A percentile compares a stretch with the other conserved stretches of the same genome.
These are phyloP conservation scores for Stagonosporopsis cucurbitacearum DNA, from an alignment of 2,329 filamentous ascomycete species.

Conservation along the genomic window DNA sequence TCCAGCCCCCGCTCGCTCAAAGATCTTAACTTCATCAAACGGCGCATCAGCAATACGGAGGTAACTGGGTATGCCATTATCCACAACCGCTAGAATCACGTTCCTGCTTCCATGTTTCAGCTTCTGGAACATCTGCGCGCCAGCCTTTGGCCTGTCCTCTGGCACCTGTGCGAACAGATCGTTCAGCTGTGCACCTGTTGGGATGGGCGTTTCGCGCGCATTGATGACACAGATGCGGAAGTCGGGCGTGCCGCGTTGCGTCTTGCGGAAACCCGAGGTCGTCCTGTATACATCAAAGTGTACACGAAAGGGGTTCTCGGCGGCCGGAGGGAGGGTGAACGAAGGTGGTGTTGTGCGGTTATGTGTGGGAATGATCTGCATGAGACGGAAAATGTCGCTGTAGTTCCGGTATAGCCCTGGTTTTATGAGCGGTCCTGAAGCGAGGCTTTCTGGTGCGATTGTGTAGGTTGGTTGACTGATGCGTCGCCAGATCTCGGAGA, in stretches of 20 bases:
- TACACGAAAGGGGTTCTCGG: conserved; percentile 69
- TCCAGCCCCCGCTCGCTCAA: conserved; percentile 61
- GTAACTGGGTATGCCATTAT: conserved; percentile 89
- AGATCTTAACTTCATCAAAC: conserved; percentile 75
- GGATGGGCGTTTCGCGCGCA: conserved; percentile 73
- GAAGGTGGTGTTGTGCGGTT: conserved; percentile 58
- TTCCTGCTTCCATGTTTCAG: conserved; percentile 85
- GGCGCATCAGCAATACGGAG: conserved; percentile 79
- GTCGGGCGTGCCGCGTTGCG: conserved; percentile 77
- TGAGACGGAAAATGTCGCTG: conserved; percentile 74
- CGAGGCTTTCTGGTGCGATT: conserved; percentile 29
- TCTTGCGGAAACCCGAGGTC: conserved; percentile 72
- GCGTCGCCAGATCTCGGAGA: conserved; percentile 44
- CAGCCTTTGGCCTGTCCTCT: conserved; percentile 65
- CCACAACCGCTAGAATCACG: conserved; percentile 85
- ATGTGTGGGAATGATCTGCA: conserved; percentile 76
- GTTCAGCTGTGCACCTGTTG: conserved; percentile 74
- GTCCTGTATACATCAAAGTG: conserved; percentile 86
- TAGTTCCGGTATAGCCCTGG: conserved; percentile 63
- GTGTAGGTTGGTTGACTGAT: conserved; percentile 31
- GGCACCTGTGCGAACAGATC: conserved; percentile 77
- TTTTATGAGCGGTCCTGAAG: conserved; percentile 58
- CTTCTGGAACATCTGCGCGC: conserved; percentile 70
- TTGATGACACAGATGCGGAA: conserved; percentile 85
- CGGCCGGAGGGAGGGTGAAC: conserved; percentile 39